Base-by-base conservation (phyloP, 352 stramenopile species). In the Phytophthora agathidicida region DNA sequence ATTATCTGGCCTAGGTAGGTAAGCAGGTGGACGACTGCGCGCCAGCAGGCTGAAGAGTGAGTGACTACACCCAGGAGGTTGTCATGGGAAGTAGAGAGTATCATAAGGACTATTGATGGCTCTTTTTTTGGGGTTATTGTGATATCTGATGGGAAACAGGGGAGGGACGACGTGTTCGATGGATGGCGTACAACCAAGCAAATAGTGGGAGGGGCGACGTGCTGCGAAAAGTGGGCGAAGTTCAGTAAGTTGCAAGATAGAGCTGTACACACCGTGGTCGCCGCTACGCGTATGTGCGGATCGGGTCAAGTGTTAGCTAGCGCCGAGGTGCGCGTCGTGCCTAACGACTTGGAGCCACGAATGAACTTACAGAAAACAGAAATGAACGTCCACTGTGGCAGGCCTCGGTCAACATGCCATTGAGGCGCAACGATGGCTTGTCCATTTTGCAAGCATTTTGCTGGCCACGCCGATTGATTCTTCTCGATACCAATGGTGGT, bases 241-340 rank as follows among this genome's bases (percentile, higher is more conserved):
- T 35, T 45, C 42, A 41, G 35, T 33, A 53, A 43, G 42, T 59
- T 37, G 54, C n/a, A 16, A 26, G 46, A 24, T n/a, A 17, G 42
- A 32, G 16, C 57, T 60, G 57, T 22, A 54, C 48, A 30, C 49
- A 53, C 31, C n/a, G n/a, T n/a, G 38, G 47, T 60, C 39, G 31
- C 47, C 24, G 23, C 2, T 23, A 27, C 24, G 14, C 16, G 41
- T 32, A 38, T 39, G 51, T 60, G 43, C 54, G 47, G 47, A 47
- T 46, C 46, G 20, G 20, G 55, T 64, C 52, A 56, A 45, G 27
- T 35, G 35, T 60, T 53, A 64, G 54, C 37, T 57, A 57, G 38
- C 37, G 27, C 14, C 5, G n/a, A 11, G 1, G 24, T 5, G 7
- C 5, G 7, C 41, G 7, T 2, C 10, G 24, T 30, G 43, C 53